These are phyloP conservation scores for Podospora bellae-mahoneyi DNA, from an alignment of 495 filamentous ascomycete genomes.

Conservation along the genomic window DNA sequence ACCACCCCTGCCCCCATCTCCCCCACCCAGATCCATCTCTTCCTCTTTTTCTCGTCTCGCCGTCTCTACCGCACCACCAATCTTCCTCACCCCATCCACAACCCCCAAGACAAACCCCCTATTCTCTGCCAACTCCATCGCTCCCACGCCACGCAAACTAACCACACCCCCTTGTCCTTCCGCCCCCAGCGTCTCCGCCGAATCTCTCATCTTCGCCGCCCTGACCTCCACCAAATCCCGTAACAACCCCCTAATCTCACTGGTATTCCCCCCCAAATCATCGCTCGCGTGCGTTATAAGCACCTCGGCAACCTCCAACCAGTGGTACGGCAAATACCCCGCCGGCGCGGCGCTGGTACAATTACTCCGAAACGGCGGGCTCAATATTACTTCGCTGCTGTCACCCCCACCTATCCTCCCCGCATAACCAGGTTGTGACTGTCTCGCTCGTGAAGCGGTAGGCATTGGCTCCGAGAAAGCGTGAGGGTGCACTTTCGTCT, in stretches of 20 bases:
- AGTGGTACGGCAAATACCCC: slow-evolving; percentile 83
- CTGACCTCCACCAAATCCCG: slow-evolving; percentile 84
- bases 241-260: slow-evolving; percentile 69
- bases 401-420: not conserved
- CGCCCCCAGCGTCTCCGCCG: slow-evolving; percentile 55
- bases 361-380: slow-evolving; percentile 60
- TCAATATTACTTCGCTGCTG: slow-evolving; percentile 24
- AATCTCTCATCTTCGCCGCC: slow-evolving; percentile 80
- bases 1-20: slow-evolving; percentile 39
- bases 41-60: slow-evolving; percentile 54
- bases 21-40: slow-evolving; percentile 25
- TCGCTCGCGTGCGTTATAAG: slow-evolving; percentile 80
- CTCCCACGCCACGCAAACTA: slow-evolving; percentile 77
- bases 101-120: slow-evolving; percentile 80
- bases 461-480: slow-evolving; percentile 74
- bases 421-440: slow-evolving; percentile 31
- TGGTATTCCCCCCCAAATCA: slow-evolving; percentile 65
- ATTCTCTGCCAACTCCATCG: slow-evolving; percentile 86
- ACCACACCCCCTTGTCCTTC: slow-evolving; percentile 67
- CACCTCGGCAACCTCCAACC: slow-evolving; percentile 83
- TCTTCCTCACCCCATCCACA: slow-evolving; percentile 76
- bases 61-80: slow-evolving; percentile 57
- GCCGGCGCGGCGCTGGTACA: slow-evolving; percentile 57
- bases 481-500: slow-evolving; percentile 61
- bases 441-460: slow-evolving; percentile 50